Evolutionary conservation across 148 eudicot species (phyloP).

Genomic region (Agrostemma githago): DNA sequence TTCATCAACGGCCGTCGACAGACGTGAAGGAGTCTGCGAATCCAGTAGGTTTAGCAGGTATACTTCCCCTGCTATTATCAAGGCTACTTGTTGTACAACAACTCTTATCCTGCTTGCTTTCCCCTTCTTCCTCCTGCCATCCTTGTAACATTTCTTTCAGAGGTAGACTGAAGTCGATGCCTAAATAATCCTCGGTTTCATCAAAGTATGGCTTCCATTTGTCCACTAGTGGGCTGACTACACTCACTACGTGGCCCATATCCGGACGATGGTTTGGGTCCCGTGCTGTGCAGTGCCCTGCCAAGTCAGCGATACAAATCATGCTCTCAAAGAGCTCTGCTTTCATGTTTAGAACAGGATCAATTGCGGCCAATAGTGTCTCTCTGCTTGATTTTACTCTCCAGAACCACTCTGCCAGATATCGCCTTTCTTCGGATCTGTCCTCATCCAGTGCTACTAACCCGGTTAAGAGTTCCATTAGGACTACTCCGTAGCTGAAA

Average conservation of each 20-base stretch:
- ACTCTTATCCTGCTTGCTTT: conserved; percentile 22
- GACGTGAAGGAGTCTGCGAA: conserved; percentile 67
- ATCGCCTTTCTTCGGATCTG: conserved; percentile 62
- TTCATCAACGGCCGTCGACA: conserved; percentile 50
- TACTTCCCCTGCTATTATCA: conserved; percentile 58
- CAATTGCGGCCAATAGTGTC: conserved; percentile 47
- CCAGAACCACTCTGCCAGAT: conserved; percentile 79
- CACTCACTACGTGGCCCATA: conserved; percentile 67
- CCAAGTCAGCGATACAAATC: conserved; percentile 45
- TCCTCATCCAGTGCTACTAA: conserved; percentile 66
- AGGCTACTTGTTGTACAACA: conserved; percentile 20
- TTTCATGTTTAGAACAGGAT: conserved; percentile 41
- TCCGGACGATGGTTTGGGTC: conserved; percentile 79
- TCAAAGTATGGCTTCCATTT: conserved; percentile 60
- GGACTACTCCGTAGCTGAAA: conserved; percentile 77
- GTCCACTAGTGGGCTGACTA: conserved; percentile 49
- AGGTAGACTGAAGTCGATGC: conserved; percentile 37
- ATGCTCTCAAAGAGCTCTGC: conserved; percentile 46
- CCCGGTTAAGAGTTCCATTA: conserved; percentile 83
- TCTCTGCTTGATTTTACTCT: conserved; percentile 45
- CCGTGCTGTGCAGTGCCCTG: conserved; percentile 74
- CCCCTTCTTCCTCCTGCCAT: conserved; percentile 50
- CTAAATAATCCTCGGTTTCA: conserved; percentile 36
- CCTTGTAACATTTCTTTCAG: conserved; percentile 51
- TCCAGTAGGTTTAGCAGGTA: conserved; percentile 58